Percentiles rank a stretch among this genome's conserved stretches.
phyloP scores from a whole-genome alignment of 2,329 filamentous ascomycete species.

The Simplicillium aogashimaense region DNA sequence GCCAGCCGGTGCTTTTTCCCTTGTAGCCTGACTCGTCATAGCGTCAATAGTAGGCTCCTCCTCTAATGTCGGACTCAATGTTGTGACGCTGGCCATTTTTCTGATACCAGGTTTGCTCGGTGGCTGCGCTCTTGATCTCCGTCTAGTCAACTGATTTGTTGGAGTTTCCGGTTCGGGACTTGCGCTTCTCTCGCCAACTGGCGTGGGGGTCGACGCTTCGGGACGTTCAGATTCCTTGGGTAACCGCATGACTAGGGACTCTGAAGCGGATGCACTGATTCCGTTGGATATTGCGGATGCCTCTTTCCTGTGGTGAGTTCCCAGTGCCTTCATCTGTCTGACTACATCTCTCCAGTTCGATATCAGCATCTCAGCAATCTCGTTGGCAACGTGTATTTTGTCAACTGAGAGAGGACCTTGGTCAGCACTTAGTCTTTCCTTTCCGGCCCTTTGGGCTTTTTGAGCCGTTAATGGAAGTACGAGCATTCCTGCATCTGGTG shows the following conservation, averaged over 20 bases:
- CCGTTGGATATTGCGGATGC: slow-evolving; percentile 7
- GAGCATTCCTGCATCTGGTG: slow-evolving; percentile 27
- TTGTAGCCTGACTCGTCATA: too few species aligned
- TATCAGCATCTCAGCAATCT: slow-evolving; percentile 56
- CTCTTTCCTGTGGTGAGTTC: slow-evolving; percentile 15
- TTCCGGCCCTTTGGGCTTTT: slow-evolving; percentile 2
- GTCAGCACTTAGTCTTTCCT: background rate
- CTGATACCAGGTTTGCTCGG: slow-evolving; percentile 12
- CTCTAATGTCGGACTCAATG: slow-evolving; percentile 21
- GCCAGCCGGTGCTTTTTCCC: too few species aligned
- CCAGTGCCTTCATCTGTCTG: slow-evolving; percentile 44
- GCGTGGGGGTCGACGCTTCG: background rate
- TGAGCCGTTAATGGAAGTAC: slow-evolving; percentile 3
- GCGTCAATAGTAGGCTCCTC: slow-evolving; percentile 8
- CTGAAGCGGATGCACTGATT: slow-evolving; percentile 27
- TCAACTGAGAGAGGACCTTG: slow-evolving; percentile 26
- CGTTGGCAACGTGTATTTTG: slow-evolving; percentile 48
- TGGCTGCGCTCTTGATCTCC: slow-evolving; percentile 11
- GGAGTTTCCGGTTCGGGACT: slow-evolving; percentile 16
- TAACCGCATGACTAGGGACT: slow-evolving; percentile 25
- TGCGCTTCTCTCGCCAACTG: background rate
- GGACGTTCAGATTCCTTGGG: slow-evolving; percentile 16
- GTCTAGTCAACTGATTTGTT: slow-evolving; percentile 13
- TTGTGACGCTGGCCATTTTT: slow-evolving; percentile 12
- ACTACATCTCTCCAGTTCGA: slow-evolving; percentile 56